These are phyloP conservation scores for Amanita jacksonii DNA, from an alignment of 768 basidiomycete species.

Conservation along the genomic window DNA sequence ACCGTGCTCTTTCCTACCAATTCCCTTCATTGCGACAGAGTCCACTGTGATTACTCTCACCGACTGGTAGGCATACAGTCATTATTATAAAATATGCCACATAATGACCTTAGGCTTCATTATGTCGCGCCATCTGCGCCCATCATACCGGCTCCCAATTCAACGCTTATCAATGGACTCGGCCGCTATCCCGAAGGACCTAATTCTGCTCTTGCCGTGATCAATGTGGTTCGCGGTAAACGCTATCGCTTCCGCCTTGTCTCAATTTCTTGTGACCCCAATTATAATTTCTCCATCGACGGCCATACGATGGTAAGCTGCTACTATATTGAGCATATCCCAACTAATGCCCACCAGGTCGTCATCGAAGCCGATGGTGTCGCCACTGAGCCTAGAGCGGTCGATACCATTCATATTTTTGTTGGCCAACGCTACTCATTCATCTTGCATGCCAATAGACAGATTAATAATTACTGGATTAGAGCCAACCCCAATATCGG, in stretches of 20 bases:
- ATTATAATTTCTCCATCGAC: constrained; percentile 34
- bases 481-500: constrained; percentile 24
- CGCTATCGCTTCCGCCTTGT: constrained; percentile 50
- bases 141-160: constrained; percentile 18
- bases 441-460: constrained; percentile 28
- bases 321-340: too few species aligned
- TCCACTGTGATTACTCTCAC: constrained; percentile 38
- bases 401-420: constrained; percentile 33
- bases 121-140: constrained; percentile 15
- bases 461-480: constrained; percentile 35
- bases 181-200: constrained; percentile 39
- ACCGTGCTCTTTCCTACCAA: not conserved
- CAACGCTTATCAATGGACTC: constrained; percentile 43
- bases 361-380: constrained; percentile 34
- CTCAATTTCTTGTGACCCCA: constrained; percentile 39
- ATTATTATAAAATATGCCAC: not conserved
- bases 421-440: constrained; percentile 40
- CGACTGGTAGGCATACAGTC: constrained; percentile 30
- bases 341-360: constrained; percentile 10
- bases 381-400: constrained; percentile 21
- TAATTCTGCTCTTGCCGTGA: constrained; percentile 27
- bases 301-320: constrained; percentile 24
- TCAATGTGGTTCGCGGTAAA: constrained; percentile 29
- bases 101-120: constrained; percentile 23
- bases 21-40: constrained; percentile 7